Base-by-base conservation (phyloP, 306 rosid species). In the Comarum palustre region DNA sequence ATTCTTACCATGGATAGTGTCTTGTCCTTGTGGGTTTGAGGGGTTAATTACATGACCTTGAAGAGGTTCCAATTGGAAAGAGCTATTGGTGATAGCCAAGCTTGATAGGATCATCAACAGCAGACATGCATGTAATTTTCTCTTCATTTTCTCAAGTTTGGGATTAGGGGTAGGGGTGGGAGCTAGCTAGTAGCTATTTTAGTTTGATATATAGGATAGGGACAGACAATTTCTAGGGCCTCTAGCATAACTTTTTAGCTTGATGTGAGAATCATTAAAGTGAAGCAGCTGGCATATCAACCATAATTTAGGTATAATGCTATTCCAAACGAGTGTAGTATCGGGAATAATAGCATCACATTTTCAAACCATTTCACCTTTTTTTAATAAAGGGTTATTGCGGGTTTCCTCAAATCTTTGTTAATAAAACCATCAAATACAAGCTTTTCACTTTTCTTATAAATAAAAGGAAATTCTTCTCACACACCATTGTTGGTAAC, bases 1-100 rank as follows among this genome's bases (percentile, higher is more conserved):
- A 58, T 25, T 29, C 63, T 54, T 78, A 59, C 78, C 78, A 43
- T 66, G 73, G 54, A 8, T 17, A 62, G 58, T 8, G 34, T 65
- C 24, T 57, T 8, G 38, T 46, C 27, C 73, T 12, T 78, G 52
- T 41, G 11, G 19, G 19, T 22, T 61, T 38, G 80, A 48, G 36
- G 13, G 66, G 14, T 69, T 48, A 43, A 32, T 39, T 39, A 39
- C 22, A 25, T n/a, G 39, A 24, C 20, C 15, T 68, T 11, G 24
- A 15, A 61, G 62, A 43, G 4, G 4, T 43, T 50, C 61, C 36
- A 69, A 43, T 6, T 43, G 14, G 76, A 48, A 27, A 52, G 39
- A 51, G n/a, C 48, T 32, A 51, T 39, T 54, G 32, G 5, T 4
- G 48, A 45, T 52, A 16, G 73, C 46, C 66, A 25, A 41, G 75